Percentiles rank a stretch among this genome's conserved stretches.
phyloP scores from a whole-genome alignment of 208 protist genomes.

The Trypanosoma cruzi region DNA sequence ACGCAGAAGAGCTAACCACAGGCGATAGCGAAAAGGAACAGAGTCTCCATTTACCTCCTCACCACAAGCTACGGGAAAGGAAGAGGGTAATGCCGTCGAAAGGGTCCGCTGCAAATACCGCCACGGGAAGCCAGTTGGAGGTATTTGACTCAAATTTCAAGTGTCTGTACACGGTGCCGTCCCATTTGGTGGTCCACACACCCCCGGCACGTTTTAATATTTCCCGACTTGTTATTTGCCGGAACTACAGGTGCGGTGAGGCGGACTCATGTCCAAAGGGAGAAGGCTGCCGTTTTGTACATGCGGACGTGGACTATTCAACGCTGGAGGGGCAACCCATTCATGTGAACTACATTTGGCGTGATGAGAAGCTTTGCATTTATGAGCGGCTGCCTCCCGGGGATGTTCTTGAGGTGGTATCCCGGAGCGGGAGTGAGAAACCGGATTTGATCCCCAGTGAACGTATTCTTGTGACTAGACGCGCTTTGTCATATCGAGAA shows the following conservation, averaged over 20 bases:
- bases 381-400: constrained; percentile 68
- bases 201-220: constrained; percentile 76
- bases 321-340: constrained; percentile 40
- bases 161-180: too few species aligned
- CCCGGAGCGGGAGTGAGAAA: constrained; percentile 49
- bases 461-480: constrained; percentile 58
- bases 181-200: constrained; percentile 59
- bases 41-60: too few species aligned
- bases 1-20: too few species aligned
- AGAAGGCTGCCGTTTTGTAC: constrained; percentile 77
- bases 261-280: constrained; percentile 52
- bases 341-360: constrained; percentile 87
- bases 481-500: constrained; percentile 36
- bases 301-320: constrained; percentile 47
- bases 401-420: constrained; percentile 47
- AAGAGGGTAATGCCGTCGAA: too few species aligned
- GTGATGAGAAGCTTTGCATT: constrained; percentile 46
- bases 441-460: constrained; percentile 56
- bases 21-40: too few species aligned
- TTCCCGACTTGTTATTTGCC: constrained; percentile 75
- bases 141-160: too few species aligned
- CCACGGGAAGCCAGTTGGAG: too few species aligned
- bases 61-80: too few species aligned
- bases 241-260: constrained; percentile 47
- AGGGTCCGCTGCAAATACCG: too few species aligned